Conservation (phyloP, 2,329 filamentous ascomycete species). For the Neospermospora avenae region DNA sequence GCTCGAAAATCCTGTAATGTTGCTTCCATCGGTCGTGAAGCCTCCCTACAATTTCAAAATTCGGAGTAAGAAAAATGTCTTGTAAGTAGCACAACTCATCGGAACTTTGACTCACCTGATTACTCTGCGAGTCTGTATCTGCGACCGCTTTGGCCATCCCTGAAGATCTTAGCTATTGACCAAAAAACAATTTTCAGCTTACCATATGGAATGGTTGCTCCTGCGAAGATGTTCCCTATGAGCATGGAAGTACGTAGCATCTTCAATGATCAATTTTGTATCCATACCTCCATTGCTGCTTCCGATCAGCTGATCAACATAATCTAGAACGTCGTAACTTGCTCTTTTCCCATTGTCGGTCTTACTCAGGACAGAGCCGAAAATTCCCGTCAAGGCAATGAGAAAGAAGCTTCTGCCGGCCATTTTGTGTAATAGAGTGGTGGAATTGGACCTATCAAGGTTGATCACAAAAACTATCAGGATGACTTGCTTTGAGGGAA, state of each 20-base stretch:
- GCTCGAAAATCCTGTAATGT: constrained; percentile 32
- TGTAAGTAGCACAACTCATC: neutral
- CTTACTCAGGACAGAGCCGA: constrained; percentile 12
- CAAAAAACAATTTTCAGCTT: neutral
- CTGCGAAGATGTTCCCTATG: constrained; percentile 50
- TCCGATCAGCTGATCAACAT: constrained; percentile 52
- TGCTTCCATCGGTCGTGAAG: constrained; percentile 47
- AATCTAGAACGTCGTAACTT: constrained; percentile 38
- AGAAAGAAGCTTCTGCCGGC: neutral
- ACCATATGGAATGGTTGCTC: constrained; percentile 52
- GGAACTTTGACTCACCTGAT: constrained; percentile 37
- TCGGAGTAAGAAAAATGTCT: neutral
- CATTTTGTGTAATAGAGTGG: constrained; percentile 8
- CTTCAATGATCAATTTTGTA: too few relatives aligned
- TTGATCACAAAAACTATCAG: constrained; percentile 5
- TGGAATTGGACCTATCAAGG: neutral
- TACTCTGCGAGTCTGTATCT: constrained; percentile 49
- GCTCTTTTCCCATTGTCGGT: constrained; percentile 11
- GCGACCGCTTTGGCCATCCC: constrained; percentile 51
- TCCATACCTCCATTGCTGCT: constrained; percentile 49
- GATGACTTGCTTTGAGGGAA: neutral
- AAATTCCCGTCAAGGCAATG: constrained; percentile 1
- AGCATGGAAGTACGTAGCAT: neutral
- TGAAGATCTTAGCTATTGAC: constrained; percentile 4
- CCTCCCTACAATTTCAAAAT: constrained; percentile 39